Conservation (phyloP, 192 early-diverging fungal species). For the Coemansia sp. region DNA sequence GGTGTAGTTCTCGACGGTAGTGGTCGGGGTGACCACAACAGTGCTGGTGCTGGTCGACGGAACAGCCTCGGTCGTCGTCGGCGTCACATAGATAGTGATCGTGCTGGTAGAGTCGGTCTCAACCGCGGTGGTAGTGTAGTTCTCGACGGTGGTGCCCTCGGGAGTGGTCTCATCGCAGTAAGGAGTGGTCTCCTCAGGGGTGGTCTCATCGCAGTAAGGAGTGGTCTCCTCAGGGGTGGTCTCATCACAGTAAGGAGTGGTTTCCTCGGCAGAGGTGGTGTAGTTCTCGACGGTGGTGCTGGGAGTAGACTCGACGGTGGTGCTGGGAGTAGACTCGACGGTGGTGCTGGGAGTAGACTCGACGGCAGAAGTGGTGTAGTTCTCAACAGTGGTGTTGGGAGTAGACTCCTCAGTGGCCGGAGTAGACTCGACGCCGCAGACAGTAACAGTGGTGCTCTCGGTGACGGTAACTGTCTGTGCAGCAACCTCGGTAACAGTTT, state of each 20-base stretch:
- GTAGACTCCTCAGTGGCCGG: not conserved
- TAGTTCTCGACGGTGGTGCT: not conserved
- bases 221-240: too few relatives aligned
- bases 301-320: slow-evolving; percentile 6
- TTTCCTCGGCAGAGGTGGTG: slow-evolving; percentile 1
- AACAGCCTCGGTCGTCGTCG: slow-evolving; percentile 3
- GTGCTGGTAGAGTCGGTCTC: slow-evolving; percentile 12
- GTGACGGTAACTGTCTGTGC: slow-evolving; percentile 36
- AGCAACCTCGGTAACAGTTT: slow-evolving; percentile 29
- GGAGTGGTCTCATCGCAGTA: slow-evolving; percentile 6
- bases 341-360: not conserved
- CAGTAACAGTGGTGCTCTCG: slow-evolving; percentile 20
- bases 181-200: too few relatives aligned
- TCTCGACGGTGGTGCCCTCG: not conserved
- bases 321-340: slow-evolving; percentile 1
- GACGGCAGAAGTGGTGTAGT: slow-evolving; percentile 1
- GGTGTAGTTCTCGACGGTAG: slow-evolving; percentile 16
- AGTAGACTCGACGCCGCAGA: slow-evolving; percentile 16
- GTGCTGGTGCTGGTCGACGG: slow-evolving; percentile 13
- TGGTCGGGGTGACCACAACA: slow-evolving; percentile 9
- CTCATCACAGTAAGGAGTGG: not conserved
- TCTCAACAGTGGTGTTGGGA: slow-evolving; percentile 10
- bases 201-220: too few relatives aligned
- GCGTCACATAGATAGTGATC: slow-evolving; percentile 23
- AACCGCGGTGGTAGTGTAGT: slow-evolving; percentile 1